Evolutionary conservation across 768 basidiomycete genomes (phyloP), one percentile per base, ranked within the genome.

Genomic region (Auricularia sp.): DNA sequence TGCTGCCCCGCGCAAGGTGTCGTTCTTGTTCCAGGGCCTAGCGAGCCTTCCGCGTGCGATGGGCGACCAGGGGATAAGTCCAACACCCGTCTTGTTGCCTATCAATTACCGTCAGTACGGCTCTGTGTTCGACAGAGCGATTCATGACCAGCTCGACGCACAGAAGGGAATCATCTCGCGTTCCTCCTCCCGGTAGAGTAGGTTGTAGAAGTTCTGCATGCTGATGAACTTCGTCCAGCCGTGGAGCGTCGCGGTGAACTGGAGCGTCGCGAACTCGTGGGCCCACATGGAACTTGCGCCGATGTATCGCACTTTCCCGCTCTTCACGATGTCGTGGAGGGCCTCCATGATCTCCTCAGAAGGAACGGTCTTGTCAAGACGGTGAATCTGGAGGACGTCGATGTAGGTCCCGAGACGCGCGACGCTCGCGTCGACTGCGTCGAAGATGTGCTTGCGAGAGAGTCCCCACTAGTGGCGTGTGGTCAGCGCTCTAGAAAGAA

Each of bases 181-280:
- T 43, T 67, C 74, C 56, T 85, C 83, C 65, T 83, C 80, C 36
- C 83, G 76, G 68, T 86, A 86, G 23, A 84, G 73, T 5, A 84
- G 71, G 43, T 76, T 81, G 67, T 84, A 80, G 65, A 81, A 79
- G 53, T 78, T 76, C 71, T 85, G 84, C 77, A 85, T 83, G 64
- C 81, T 80, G 62, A 83, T 76, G 66, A 85, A 85, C 65, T 75
- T 79, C 3, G 83, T 83, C 76, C 82, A 82, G 3, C 77, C 77
- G 16, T 81, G 69, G 64, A 71, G 72, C 44, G 72, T 70, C 7
- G 82, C 81, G 2, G 80, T 74, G 36, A 78, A 75, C 62, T 82
- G 79, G 71, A 83, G 71, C 62, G 56, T 29, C 74, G 67, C 21
- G 54, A 81, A 79, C 53, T 80, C 75, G 79, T 79, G 81, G 10